These are phyloP conservation scores for Sporothrix dimorphospora DNA, from an alignment of 2,329 filamentous ascomycete species.

Conservation along the genomic window DNA sequence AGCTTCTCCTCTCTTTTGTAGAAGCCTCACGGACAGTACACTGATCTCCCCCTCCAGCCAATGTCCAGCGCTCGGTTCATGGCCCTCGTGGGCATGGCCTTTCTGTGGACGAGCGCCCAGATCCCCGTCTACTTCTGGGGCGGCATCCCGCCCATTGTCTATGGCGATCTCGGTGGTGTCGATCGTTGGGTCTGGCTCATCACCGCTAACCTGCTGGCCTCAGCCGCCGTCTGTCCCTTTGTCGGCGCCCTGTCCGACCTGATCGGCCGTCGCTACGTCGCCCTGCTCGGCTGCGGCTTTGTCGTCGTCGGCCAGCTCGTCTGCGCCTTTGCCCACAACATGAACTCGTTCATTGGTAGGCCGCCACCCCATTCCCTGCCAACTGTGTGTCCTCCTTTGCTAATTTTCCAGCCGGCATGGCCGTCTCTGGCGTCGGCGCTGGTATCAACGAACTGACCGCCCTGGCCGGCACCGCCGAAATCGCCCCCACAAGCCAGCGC, in stretches of 20 bases:
- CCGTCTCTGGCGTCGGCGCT: slow-evolving; percentile 64
- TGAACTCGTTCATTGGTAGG: slow-evolving; percentile 64
- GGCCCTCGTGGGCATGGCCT: slow-evolving; percentile 38
- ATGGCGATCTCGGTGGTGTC: slow-evolving; percentile 61
- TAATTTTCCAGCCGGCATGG: slow-evolving; percentile 47
- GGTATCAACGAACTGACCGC: slow-evolving; percentile 71
- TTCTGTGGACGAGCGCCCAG: slow-evolving; percentile 40
- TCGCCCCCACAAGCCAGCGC: slow-evolving; percentile 67
- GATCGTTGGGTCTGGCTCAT: slow-evolving; percentile 66
- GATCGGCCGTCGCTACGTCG: slow-evolving; percentile 63
- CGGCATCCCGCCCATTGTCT: slow-evolving; percentile 57
- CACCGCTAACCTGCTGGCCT: slow-evolving; percentile 57
- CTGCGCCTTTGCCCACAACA: slow-evolving; percentile 58
- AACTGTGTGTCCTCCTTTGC: background rate
- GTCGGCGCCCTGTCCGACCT: slow-evolving; percentile 69
- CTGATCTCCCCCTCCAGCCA: background rate
- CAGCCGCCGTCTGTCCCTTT: slow-evolving; percentile 62
- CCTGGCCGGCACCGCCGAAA: slow-evolving; percentile 67
- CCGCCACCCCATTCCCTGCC: background rate
- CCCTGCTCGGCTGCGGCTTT: slow-evolving; percentile 54
- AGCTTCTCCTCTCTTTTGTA: background rate
- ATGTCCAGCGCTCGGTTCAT: slow-evolving; percentile 33
- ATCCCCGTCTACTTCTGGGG: slow-evolving; percentile 41
- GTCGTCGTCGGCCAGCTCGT: slow-evolving; percentile 64
- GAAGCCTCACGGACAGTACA: background rate